Conservation (phyloP, 768 basidiomycete genomes). For the Leccinum uliginosum region DNA sequence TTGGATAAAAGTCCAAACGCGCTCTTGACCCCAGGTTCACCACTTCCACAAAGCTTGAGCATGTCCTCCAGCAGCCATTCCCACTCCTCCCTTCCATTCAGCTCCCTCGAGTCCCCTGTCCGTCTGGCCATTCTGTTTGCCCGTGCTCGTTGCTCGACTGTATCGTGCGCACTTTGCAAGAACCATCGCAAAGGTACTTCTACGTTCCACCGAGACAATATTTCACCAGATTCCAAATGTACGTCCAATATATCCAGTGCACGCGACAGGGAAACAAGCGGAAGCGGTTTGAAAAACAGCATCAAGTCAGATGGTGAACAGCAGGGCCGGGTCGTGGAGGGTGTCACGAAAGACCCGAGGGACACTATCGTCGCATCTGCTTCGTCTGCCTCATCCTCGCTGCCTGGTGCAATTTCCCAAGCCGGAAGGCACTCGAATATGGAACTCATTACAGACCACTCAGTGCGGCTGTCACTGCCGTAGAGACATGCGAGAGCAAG, state of each 20-base stretch:
- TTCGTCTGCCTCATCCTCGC: constrained; percentile 63
- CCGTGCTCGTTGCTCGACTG: constrained; percentile 71
- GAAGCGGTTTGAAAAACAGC: constrained; percentile 78
- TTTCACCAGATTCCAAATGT: constrained; percentile 92
- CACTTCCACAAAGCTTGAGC: constrained; percentile 68
- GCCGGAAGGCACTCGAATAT: constrained; percentile 97
- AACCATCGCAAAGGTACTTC: constrained; percentile 88
- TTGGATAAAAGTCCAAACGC: constrained; percentile 75
- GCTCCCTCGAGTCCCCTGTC: constrained; percentile 51
- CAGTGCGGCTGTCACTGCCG: constrained; percentile 63
- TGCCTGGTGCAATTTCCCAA: constrained; percentile 63
- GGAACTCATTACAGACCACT: constrained; percentile 81
- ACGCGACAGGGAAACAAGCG: constrained; percentile 67
- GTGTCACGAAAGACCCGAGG: constrained; percentile 74
- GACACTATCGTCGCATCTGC: constrained; percentile 80
- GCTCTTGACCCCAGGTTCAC: constrained; percentile 59
- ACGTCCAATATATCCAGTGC: constrained; percentile 90
- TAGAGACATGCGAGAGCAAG: constrained; percentile 88
- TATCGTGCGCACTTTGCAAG: constrained; percentile 66
- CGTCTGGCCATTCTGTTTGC: constrained; percentile 82
- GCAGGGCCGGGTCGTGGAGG: constrained; percentile 55
- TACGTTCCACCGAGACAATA: constrained; percentile 82
- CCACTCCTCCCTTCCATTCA: constrained; percentile 74
- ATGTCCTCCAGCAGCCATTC: constrained; percentile 86
- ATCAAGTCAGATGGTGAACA: constrained; percentile 68